Base-by-base conservation (phyloP, 202 grass and related monocot genomes). In the Musa balbisiana region DNA sequence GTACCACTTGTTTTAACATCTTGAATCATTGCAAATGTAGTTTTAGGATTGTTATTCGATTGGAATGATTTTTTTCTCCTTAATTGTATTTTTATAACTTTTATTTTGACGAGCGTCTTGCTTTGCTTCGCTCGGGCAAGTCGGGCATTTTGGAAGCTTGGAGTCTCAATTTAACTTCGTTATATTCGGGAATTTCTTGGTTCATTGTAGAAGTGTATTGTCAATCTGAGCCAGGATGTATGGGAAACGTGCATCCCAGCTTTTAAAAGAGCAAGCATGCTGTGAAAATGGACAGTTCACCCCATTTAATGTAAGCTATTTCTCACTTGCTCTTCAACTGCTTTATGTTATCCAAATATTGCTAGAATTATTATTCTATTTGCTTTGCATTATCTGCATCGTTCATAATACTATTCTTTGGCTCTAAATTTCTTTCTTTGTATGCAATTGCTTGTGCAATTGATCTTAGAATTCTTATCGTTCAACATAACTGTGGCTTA, bases 251-350 rank as follows among this genome's bases (percentile, higher is more conserved):
- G 91, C 91, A n/a, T 80, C 84, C 27, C 95, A 94, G 73, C 82
- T 94, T 71, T 77, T 90, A 64, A 85, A 73, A 87, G 95, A 99
- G 81, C 71, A 91, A 53, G 83, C 88, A 76, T 87, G 83, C 68
- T 90, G 85, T 12, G 95, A 99, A 78, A 73, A 87, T 33, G 91
- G 88, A 26, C 91, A 99, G 67, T 87, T 99, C 22, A 83, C 76
- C 1, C 55, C 89, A 14, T 94, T 88, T 77, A 86, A 92, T 58
- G 91, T 94, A 80, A 62, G 29, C 15, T 67, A 64, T 76, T 77
- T 55, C 25, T 72, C 13, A 71, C 66, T 9, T 27, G 21, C 53
- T 19, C 64, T n/a, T 54, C 17, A 62, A 71, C 50, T 0, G 33
- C 33, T 43, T 8, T 67, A 2, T 71, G 66, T 16, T 21, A 66